phyloP scores from a whole-genome alignment of 2,329 filamentous ascomycete species.

The Dendryphion nanum region DNA sequence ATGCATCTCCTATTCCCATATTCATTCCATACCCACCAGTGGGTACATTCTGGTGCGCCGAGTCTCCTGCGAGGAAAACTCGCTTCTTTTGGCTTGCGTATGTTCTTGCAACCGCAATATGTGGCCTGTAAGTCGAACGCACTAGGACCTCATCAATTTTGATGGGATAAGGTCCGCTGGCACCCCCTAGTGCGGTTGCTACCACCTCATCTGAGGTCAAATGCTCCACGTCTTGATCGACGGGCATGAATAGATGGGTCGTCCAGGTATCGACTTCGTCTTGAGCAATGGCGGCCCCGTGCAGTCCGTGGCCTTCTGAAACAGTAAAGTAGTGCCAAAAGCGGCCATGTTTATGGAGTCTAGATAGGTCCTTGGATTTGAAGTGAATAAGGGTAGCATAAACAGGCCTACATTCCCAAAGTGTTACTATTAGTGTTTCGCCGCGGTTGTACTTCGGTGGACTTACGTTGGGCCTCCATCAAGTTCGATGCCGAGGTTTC shows the following conservation, averaged over 20 bases:
- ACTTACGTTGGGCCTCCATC: slow-evolving; percentile 25
- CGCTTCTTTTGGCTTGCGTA: not conserved
- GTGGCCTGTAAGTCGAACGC: not conserved
- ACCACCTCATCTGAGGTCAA: not conserved
- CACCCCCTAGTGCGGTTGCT: not conserved
- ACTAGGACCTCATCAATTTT: slow-evolving; percentile 3
- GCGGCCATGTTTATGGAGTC: slow-evolving; percentile 19
- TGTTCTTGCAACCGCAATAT: not conserved
- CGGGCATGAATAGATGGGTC: not conserved
- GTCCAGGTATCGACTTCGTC: slow-evolving; percentile 37
- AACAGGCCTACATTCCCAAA: not conserved
- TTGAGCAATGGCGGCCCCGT: slow-evolving; percentile 25
- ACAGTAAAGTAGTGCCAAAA: slow-evolving; percentile 36
- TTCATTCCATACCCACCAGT: slow-evolving; percentile 6
- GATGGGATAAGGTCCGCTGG: not conserved
- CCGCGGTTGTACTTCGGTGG: not conserved
- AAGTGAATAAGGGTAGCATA: slow-evolving; percentile 26
- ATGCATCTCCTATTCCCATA: slow-evolving; percentile 20
- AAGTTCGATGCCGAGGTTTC: slow-evolving; percentile 17
- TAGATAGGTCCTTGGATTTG: slow-evolving; percentile 26
- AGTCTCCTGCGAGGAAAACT: slow-evolving; percentile 2
- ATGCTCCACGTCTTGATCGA: not conserved
- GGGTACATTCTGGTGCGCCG: slow-evolving; percentile 4
- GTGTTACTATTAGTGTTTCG: not conserved
- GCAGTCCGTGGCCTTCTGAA: not conserved